Conservation (phyloP, 495 filamentous ascomycete species). For the Penicillium bialowiezense region DNA sequence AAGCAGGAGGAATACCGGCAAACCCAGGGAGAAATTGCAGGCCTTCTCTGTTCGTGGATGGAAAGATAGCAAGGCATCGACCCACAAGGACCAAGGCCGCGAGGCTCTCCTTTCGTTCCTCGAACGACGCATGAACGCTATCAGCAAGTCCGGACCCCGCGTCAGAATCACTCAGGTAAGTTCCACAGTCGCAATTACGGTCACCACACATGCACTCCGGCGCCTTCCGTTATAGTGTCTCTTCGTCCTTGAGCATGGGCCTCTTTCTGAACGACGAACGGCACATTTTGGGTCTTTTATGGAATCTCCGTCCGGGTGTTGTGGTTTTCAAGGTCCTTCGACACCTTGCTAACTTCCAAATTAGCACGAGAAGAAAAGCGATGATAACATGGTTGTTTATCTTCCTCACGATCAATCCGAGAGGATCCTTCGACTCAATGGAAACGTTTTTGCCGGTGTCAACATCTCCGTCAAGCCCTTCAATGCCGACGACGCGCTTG, state of each 20-base stretch:
- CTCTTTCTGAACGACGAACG: constrained; percentile 55
- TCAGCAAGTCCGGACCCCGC: constrained; percentile 44
- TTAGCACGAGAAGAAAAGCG: constrained; percentile 61
- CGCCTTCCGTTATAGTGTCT: constrained; percentile 50
- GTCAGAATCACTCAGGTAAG: constrained; percentile 84
- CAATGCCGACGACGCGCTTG: constrained; percentile 19
- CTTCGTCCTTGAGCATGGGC: constrained; percentile 57
- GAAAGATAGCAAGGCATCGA: constrained; percentile 69
- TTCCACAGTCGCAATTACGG: constrained; percentile 50
- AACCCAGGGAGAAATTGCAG: constrained; percentile 17
- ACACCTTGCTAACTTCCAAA: constrained; percentile 67
- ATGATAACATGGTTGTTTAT: constrained; percentile 65
- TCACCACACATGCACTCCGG: constrained; percentile 49
- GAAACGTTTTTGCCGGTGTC: constrained; percentile 62
- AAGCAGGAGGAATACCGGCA: constrained; percentile 13
- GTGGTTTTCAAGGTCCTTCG: constrained; percentile 50
- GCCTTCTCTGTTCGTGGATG: constrained; percentile 65
- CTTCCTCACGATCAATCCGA: constrained; percentile 61
- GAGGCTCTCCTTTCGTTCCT: constrained; percentile 72
- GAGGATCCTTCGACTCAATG: constrained; percentile 60
- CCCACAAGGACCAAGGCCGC: constrained; percentile 67
- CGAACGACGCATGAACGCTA: constrained; percentile 67
- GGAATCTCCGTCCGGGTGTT: constrained; percentile 43
- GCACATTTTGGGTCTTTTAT: constrained; percentile 32
- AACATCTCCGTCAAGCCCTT: constrained; percentile 51